Evolutionary conservation across 345 rosid species (phyloP).

Genomic region (Melastoma malabathricum): DNA sequence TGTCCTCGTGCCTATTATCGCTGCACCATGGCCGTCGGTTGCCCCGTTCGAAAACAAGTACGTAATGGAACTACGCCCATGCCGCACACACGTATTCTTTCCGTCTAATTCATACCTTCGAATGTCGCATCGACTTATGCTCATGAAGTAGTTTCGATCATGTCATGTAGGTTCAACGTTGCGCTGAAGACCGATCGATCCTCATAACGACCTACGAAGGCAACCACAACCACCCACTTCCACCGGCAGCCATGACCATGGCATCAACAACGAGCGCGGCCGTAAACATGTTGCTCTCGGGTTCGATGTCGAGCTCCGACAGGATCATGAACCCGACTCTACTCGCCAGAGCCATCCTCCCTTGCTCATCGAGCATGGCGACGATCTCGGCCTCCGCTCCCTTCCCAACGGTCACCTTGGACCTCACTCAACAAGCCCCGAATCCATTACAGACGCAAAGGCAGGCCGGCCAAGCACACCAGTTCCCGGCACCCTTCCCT

Average conservation of each 20-base stretch:
- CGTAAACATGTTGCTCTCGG: constrained; percentile 78
- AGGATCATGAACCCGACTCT: constrained; percentile 77
- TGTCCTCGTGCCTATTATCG: constrained; percentile 95
- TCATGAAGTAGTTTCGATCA: not conserved
- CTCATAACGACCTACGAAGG: constrained; percentile 93
- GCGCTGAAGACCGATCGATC: constrained; percentile 78
- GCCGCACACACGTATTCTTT: not conserved
- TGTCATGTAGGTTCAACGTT: constrained; percentile 63
- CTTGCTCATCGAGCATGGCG: constrained; percentile 81
- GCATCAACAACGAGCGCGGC: constrained; percentile 91
- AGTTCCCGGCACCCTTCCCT: constrained; percentile 27
- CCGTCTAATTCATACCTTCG: too few species aligned
- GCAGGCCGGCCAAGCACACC: constrained; percentile 11
- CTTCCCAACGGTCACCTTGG: constrained; percentile 86
- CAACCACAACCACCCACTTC: constrained; percentile 85
- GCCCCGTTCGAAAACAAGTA: constrained; percentile 96
- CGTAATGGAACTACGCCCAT: constrained; percentile 2
- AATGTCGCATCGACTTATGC: not conserved
- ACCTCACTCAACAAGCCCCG: constrained; percentile 71
- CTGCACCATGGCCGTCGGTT: constrained; percentile 89
- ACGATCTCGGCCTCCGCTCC: constrained; percentile 97
- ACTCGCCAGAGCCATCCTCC: constrained; percentile 75
- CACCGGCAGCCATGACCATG: constrained; percentile 89
- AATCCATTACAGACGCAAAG: constrained; percentile 43
- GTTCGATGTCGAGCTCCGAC: constrained; percentile 85